Evolutionary conservation across 352 stramenopile species (phyloP), one percentile per base, ranked within the genome.

Genomic region (Pythium guiyangense): DNA sequence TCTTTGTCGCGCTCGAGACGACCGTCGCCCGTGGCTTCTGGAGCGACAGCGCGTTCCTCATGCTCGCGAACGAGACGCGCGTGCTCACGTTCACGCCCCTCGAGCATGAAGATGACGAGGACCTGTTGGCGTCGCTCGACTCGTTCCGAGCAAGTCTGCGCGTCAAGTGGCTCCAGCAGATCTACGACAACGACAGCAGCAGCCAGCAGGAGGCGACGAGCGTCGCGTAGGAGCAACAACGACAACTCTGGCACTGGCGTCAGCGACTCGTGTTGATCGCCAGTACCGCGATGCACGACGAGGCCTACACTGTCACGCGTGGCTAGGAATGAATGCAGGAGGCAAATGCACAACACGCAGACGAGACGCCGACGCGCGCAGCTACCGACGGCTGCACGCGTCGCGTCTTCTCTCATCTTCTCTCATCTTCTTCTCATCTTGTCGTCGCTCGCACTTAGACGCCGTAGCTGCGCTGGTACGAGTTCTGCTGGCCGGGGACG

Each of bases 401-500:
- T 25, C 29, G 27, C 29, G 40, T 43, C n/a, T 31, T 51, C 42
- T 37, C 51, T 64, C 50, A 37, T 55, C 15, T 48, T 52, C 39
- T 14, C 52, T 48, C 46, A 14, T 47, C 42, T 47, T 6, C 27
- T 10, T 5, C 20, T 26, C 20, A 27, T 61, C 25, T 31, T 52
- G 43, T 37, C 42, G 18, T 22, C 22, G 22, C 22, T 22, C 39
- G 34, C 50, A 45, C 60, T 74, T 88, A 94, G 34, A 87, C 83
- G 55, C 85, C 81, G 60, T 92, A 94, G 70, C 81, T 91, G 53
- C 83, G 82, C 70, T 94, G 85, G 70, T 94, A 94, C 69, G 83
- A 93, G 71, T 92, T 93, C 66, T 92, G 83, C 71, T 94, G 85
- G n/a, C 85, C 85, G 40, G 85, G 85, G 42, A 94, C 85, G 66